A percentile compares a stretch with the other conserved stretches of the same genome.
phyloP scores from a whole-genome alignment of 2,329 filamentous ascomycete species.

The Lecanicillium sp. region DNA sequence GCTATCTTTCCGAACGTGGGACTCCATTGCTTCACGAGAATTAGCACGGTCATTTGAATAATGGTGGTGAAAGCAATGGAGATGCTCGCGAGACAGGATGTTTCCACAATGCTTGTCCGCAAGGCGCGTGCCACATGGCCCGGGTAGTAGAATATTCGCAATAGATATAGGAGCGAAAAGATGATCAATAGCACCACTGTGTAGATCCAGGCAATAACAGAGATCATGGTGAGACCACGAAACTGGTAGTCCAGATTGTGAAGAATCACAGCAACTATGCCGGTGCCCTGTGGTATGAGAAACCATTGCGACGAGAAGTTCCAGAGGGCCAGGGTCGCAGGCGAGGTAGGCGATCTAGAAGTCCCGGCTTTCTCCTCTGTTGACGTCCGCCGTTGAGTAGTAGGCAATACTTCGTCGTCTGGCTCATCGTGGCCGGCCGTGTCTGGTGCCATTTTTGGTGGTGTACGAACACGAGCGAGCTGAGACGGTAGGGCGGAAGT shows the following conservation, averaged over 20 bases:
- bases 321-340: too few relatives aligned
- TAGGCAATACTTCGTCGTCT: too few relatives aligned
- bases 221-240: slow-evolving; percentile 27
- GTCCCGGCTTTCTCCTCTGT: too few relatives aligned
- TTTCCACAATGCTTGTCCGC: slow-evolving; percentile 26
- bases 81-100: slow-evolving; percentile 32
- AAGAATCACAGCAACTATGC: slow-evolving; percentile 30
- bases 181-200: slow-evolving; percentile 28
- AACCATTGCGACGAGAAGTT: slow-evolving; percentile 21
- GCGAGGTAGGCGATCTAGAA: too few relatives aligned
- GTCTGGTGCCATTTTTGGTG: too few relatives aligned
- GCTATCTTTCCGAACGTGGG: slow-evolving; percentile 22
- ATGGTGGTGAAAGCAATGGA: slow-evolving; percentile 27
- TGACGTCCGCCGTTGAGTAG: too few relatives aligned
- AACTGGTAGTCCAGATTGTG: slow-evolving; percentile 36
- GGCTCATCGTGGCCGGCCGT: too few relatives aligned
- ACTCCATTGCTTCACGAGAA: slow-evolving; percentile 14
- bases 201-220: slow-evolving; percentile 33
- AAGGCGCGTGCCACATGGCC: slow-evolving; percentile 25
- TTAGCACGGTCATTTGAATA: slow-evolving; percentile 21
- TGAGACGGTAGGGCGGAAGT: too few relatives aligned
- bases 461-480: too few relatives aligned
- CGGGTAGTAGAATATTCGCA: slow-evolving; percentile 28
- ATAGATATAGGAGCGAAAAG: slow-evolving; percentile 25
- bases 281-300: slow-evolving; percentile 32